Percentiles rank a stretch among this genome's conserved stretches.
phyloP scores from a whole-genome alignment of 331 rosid genomes.

The Quercus lobata region DNA sequence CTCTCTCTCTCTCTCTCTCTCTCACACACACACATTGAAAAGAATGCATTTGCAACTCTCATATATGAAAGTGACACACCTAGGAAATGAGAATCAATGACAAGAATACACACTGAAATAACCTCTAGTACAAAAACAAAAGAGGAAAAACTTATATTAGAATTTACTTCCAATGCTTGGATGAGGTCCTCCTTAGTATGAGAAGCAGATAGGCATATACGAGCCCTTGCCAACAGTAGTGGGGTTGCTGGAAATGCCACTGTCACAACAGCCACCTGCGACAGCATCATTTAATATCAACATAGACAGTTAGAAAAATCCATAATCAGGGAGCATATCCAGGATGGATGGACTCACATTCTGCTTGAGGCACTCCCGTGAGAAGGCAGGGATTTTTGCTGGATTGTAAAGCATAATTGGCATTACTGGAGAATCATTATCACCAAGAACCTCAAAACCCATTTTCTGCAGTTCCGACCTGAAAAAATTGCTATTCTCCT shows the following conservation, averaged over 20 bases:
- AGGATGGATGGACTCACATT: constrained; percentile 40
- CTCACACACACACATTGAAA: no score
- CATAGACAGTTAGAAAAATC: not conserved
- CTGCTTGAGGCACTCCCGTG: constrained; percentile 73
- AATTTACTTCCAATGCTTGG: constrained; percentile 59
- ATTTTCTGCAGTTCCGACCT: constrained; percentile 83
- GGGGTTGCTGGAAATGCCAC: constrained; percentile 86
- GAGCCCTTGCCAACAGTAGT: constrained; percentile 65
- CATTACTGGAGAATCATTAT: constrained; percentile 83
- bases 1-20: no score
- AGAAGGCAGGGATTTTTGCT: constrained; percentile 78
- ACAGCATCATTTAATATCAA: not conserved
- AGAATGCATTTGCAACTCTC: no score
- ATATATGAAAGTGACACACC: no score
- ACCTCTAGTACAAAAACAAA: no score
- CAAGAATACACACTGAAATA: no score
- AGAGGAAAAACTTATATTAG: not conserved
- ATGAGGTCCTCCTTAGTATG: constrained; percentile 74
- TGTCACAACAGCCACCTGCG: constrained; percentile 79
- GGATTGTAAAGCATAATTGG: constrained; percentile 89
- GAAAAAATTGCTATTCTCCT: constrained; percentile 90
- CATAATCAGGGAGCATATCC: not conserved
- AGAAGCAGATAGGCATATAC: constrained; percentile 77
- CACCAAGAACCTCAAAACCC: constrained; percentile 96
- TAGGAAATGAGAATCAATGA: not conserved